Percentiles rank a stretch among this genome's conserved stretches.
phyloP scores from a whole-genome alignment of 108 stramenopile genomes.

The Schizochytrium sp. region DNA sequence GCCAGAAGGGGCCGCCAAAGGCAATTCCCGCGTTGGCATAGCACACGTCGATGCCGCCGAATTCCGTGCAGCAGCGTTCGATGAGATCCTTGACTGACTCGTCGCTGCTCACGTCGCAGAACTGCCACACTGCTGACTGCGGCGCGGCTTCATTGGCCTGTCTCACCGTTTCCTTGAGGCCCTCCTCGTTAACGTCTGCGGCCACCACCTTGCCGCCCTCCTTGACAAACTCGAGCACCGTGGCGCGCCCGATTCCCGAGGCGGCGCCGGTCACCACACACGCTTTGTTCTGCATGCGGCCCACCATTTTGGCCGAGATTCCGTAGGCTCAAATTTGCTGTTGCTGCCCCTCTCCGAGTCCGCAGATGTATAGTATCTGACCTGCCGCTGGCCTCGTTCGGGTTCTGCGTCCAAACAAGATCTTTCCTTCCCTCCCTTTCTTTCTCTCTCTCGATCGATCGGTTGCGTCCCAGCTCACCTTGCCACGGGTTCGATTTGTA shows the following conservation, averaged over 20 bases:
- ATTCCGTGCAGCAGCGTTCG: conserved; percentile 5
- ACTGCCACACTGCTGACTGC: not conserved
- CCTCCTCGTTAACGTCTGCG: not conserved
- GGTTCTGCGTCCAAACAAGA: too few relatives aligned
- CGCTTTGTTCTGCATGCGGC: not conserved
- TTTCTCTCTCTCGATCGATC: too few relatives aligned
- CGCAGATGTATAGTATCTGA: too few relatives aligned
- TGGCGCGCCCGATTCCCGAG: not conserved
- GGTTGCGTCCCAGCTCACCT: too few relatives aligned
- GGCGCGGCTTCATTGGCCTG: not conserved
- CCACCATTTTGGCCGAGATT: not conserved
- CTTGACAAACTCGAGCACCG: not conserved
- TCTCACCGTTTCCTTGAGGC: not conserved
- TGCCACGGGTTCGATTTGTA: too few relatives aligned
- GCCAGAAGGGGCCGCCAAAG: not conserved
- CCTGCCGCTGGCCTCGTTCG: too few relatives aligned
- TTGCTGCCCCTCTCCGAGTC: too few relatives aligned
- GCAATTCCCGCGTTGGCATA: not conserved
- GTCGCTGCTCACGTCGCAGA: not conserved
- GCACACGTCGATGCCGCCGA: not conserved
- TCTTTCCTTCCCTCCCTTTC: too few relatives aligned
- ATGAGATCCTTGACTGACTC: not conserved
- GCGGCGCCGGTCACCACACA: not conserved
- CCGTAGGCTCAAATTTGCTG: too few relatives aligned
- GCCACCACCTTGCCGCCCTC: not conserved